Conservation (phyloP, 2,329 filamentous ascomycete species). For the Botrytis deweyae region DNA sequence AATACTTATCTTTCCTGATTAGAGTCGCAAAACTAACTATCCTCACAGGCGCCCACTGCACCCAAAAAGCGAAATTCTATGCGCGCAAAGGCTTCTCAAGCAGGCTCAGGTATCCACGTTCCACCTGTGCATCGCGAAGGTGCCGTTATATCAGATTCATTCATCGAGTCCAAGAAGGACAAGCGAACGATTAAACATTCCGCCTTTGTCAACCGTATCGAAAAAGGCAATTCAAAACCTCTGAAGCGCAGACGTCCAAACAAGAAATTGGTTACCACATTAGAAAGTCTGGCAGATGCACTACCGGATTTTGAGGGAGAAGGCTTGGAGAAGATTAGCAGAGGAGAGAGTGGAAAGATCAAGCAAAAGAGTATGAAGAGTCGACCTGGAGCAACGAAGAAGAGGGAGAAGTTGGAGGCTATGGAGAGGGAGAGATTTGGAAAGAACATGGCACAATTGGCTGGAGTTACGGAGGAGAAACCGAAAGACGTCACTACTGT, state of each 20-base stretch:
- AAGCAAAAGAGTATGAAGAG: slow-evolving; percentile 72
- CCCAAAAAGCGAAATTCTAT: slow-evolving; percentile 56
- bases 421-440: slow-evolving; percentile 83
- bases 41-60: slow-evolving; percentile 43
- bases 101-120: slow-evolving; percentile 44
- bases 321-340: slow-evolving; percentile 42
- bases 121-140: slow-evolving; percentile 44
- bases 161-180: slow-evolving; percentile 75
- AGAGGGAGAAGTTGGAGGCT: slow-evolving; percentile 75
- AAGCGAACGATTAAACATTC: slow-evolving; percentile 82
- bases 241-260: slow-evolving; percentile 66
- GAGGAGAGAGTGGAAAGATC: slow-evolving; percentile 58
- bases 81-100: slow-evolving; percentile 55
- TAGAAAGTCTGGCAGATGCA: slow-evolving; percentile 76
- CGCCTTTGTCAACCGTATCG: slow-evolving; percentile 72
- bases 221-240: slow-evolving; percentile 56
- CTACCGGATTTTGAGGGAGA: slow-evolving; percentile 59
- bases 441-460: slow-evolving; percentile 75
- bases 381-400: slow-evolving; percentile 76
- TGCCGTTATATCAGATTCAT: slow-evolving; percentile 54
- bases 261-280: slow-evolving; percentile 75
- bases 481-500: slow-evolving; percentile 15
- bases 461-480: slow-evolving; percentile 20
- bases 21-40: slow-evolving; percentile 26
- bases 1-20: not conserved